phyloP scores from a whole-genome alignment of 164 flowering plant genomes.

The Warburgia ugandensis region DNA sequence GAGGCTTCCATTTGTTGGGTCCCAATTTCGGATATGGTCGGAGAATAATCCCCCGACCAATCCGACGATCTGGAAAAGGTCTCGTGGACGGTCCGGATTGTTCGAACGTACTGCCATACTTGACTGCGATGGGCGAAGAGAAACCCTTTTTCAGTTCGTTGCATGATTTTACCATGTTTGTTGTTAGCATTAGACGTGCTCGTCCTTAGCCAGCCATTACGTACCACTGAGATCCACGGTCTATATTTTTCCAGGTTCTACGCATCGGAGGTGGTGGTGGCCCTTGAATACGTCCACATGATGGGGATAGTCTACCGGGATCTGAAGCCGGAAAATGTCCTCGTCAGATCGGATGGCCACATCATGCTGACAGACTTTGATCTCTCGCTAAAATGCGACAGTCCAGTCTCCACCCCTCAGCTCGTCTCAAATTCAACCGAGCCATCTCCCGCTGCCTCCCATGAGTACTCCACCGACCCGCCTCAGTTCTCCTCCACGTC shows the following conservation, averaged over 20 bases:
- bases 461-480: slow-evolving; percentile 17
- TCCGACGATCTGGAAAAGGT: no score
- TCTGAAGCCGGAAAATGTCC: slow-evolving; percentile 85
- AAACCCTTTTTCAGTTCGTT: no score
- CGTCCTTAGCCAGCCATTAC: no score
- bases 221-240: no score
- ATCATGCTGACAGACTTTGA: slow-evolving; percentile 92
- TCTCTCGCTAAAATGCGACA: slow-evolving; percentile 60
- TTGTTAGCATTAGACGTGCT: no score
- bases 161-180: no score
- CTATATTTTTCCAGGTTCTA: slow-evolving; percentile 55
- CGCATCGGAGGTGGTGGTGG: slow-evolving; percentile 69
- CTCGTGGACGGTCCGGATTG: no score
- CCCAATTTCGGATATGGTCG: no score
- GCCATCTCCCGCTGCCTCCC: neutral
- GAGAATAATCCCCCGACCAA: no score
- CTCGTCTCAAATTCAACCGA: slow-evolving; percentile 27
- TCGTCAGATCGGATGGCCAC: slow-evolving; percentile 77
- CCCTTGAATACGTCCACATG: slow-evolving; percentile 83
- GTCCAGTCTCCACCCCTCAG: slow-evolving; percentile 44
- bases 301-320: slow-evolving; percentile 87
- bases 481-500: slow-evolving; percentile 36
- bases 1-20: no score
- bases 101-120: no score
- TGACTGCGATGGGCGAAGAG: no score